Evolutionary conservation across 495 filamentous ascomycete species (phyloP).

Genomic region (Podospora sp.): DNA sequence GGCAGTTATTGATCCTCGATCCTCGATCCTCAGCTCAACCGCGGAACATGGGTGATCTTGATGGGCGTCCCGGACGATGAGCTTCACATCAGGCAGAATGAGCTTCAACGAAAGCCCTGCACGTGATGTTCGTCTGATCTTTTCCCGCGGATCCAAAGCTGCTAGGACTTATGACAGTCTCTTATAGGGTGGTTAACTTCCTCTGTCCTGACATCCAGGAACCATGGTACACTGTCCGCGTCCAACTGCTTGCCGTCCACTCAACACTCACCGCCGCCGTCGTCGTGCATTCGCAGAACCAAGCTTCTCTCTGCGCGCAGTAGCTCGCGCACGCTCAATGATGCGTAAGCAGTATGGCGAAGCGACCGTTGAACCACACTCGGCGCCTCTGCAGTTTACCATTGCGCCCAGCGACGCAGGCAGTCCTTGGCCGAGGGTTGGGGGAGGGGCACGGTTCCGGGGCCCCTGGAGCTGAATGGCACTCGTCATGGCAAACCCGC

Average conservation of each 20-base stretch:
- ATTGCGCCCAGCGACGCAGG: too few relatives aligned
- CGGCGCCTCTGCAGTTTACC: too few relatives aligned
- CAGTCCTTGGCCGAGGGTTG: background rate
- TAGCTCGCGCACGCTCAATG: background rate
- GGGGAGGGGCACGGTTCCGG: background rate
- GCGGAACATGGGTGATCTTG: slow-evolving; percentile 3
- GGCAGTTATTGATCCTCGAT: background rate
- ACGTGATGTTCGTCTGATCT: slow-evolving; percentile 32
- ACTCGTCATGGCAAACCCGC: background rate
- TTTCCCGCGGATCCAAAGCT: slow-evolving; percentile 5
- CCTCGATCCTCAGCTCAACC: background rate
- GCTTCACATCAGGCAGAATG: slow-evolving; percentile 13
- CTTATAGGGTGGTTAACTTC: slow-evolving; percentile 10
- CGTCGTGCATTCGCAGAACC: background rate
- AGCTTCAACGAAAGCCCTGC: background rate
- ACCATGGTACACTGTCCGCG: slow-evolving; percentile 14
- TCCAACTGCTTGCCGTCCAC: background rate
- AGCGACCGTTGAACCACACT: too few relatives aligned
- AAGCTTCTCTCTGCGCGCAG: background rate
- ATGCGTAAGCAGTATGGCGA: too few relatives aligned
- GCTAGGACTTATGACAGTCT: background rate
- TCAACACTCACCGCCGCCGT: slow-evolving; percentile 3
- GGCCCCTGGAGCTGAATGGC: slow-evolving; percentile 6
- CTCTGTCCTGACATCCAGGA: background rate
- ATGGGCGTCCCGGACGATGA: background rate